Percentiles rank a stretch among this genome's conserved stretches.
phyloP scores from a whole-genome alignment of 805 yeast species.

The Candida krabiensis region DNA sequence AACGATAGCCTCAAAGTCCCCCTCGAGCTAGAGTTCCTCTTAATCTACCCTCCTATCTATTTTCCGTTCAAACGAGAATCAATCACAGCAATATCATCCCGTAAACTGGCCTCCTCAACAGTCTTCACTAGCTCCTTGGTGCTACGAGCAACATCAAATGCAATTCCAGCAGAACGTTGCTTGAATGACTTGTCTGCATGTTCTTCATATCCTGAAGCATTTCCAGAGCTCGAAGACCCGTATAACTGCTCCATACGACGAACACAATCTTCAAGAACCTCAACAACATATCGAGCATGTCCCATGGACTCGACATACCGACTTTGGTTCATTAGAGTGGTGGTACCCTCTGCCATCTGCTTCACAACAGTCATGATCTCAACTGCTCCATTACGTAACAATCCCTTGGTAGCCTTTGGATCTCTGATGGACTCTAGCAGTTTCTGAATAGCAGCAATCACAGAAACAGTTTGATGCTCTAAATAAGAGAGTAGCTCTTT shows the following conservation, averaged over 20 bases:
- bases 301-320: slow-evolving; percentile 82
- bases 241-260: slow-evolving; percentile 79
- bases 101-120: slow-evolving; percentile 89
- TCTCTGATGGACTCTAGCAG: slow-evolving; percentile 73
- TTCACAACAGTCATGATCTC: slow-evolving; percentile 78
- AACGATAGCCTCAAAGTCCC: no score
- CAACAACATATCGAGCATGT: slow-evolving; percentile 90
- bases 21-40: no score
- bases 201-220: slow-evolving; percentile 47
- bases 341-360: slow-evolving; percentile 89
- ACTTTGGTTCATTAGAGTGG: slow-evolving; percentile 83
- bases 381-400: slow-evolving; percentile 65
- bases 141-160: slow-evolving; percentile 94
- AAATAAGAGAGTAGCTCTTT: slow-evolving; percentile 79
- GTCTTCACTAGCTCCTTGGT: slow-evolving; percentile 95
- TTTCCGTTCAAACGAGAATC: slow-evolving; percentile 66
- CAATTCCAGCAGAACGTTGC: slow-evolving; percentile 93
- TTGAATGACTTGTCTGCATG: slow-evolving; percentile 87
- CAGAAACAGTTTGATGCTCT: slow-evolving; percentile 92
- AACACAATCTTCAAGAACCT: slow-evolving; percentile 80
- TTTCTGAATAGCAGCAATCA: slow-evolving; percentile 84
- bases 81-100: slow-evolving; percentile 79
- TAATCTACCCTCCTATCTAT: no score
- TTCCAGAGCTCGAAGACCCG: slow-evolving; percentile 28
- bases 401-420: slow-evolving; percentile 74